Evolutionary conservation across 2,329 filamentous ascomycete species (phyloP), one percentile per base, ranked within the genome.

Genomic region (Ophiocordyceps camponoti-leonardi): DNA sequence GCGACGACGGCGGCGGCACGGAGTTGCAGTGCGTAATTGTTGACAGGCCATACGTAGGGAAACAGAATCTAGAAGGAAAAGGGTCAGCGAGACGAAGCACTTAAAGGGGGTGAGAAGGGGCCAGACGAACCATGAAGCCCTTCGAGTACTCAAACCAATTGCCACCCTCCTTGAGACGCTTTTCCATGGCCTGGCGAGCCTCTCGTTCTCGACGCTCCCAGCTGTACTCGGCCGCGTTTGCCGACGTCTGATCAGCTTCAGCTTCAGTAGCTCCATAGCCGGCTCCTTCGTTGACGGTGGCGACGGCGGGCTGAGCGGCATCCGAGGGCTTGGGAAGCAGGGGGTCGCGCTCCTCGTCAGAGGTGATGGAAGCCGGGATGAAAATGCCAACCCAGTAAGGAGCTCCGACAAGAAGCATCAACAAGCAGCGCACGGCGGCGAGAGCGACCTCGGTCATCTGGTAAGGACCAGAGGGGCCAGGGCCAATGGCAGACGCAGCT

Each of bases 61-160:
- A 88, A 67, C 58, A 94, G 81, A 33, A 90, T 64, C 75, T 81
- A 47, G 14, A 13, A 16, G 10, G 19, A 12, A n/a, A n/a, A n/a
- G n/a, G n/a, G 31, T 37, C 43, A 44, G 28, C 33, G 33, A 22
- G 14, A 11, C 22, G n/a, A 18, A 10, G 16, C 14, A 12, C 3
- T 28, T 3, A n/a, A 16, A 8, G 23, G 23, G 23, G 14, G 23
- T 16, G 7, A 4, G 23, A 23, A 2, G 3, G 19, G 20, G 39
- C 19, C n/a, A 26, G 33, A 49, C 62, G 47, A 60, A 72, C 75
- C 54, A 69, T 67, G 62, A 87, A 93, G 6, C 80, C 76, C 56
- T 82, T 86, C 26, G 80, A 68, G 55, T 92, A 92, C 41, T 76
- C 74, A 52, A 84, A 72, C 83, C 83, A 90, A 50, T 79, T 85